Base-by-base conservation (phyloP, 2,329 filamentous ascomycete genomes). In the Pseudogymnoascus sp. region DNA sequence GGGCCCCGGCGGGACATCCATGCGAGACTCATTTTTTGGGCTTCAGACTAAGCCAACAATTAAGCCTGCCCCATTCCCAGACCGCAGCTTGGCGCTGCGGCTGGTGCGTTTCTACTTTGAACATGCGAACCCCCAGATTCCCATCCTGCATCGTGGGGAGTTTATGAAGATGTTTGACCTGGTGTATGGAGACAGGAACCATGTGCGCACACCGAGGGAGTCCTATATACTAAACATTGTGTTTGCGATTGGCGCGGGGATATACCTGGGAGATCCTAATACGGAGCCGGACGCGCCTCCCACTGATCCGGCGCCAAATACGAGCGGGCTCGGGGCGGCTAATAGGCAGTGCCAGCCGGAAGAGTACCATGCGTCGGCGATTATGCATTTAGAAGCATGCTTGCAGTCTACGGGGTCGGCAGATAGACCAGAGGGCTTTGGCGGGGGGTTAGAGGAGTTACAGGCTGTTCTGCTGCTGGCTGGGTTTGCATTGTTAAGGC, bases 21-120 rank as follows among this genome's bases (percentile, higher is more conserved):
- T 96, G 88, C 84, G 92, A 62, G 93, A 97, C 74, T 96, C 91
- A 0, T 97, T 97, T 78, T 97, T 97, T 71, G 93, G 93, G n/a
- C 78, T 97, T 47, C 91, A 97, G 68, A 95, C 90, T 2, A 92
- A 89, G 68, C 91, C 92, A 1, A 91, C 86, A 14, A 94, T 97
- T 71, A 86, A 89, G 64, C 89, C 89, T 47, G 92, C 92, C 0
- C 81, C 85, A 0, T 97, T 97, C 68, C 94, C 94, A 0, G 85
- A 89, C 64, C 85, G 83, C 65, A 84, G 89, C 33, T 78, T 96
- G 2, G 93, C 86, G 0, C 75, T 82, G 60, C 83, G 85, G 63
- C 80, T 97, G 15, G 86, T 90, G 37, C 83, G 86, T 60, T 81
- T 97, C 37, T 97, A 97, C 73, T 97, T 97, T 73, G 91, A 97